Percentiles rank a stretch among this genome's conserved stretches.
Evolutionary conservation across 2,329 filamentous ascomycete species (phyloP).

Genomic region (Diplodia mutila): DNA sequence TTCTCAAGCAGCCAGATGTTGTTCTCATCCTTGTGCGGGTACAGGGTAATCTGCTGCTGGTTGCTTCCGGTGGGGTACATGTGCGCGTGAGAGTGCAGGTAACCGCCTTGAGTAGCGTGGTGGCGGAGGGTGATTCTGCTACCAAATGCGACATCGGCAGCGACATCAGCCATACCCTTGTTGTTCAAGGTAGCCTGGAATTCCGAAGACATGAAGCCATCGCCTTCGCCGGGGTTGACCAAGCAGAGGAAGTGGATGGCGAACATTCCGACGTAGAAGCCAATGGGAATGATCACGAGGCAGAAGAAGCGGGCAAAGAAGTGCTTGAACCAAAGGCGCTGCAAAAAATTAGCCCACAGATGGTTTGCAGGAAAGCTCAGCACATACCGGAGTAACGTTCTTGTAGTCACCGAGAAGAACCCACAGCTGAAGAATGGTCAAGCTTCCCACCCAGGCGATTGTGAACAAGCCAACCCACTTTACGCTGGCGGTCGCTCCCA

Average conservation of each 20-base stretch:
- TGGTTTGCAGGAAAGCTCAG: constrained; percentile 28
- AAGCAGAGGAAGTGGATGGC: constrained; percentile 94
- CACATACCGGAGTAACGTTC: constrained; percentile 74
- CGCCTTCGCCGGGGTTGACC: constrained; percentile 91
- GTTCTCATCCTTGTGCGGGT: constrained; percentile 99
- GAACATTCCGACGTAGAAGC: constrained; percentile 97
- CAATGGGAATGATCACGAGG: constrained; percentile 82
- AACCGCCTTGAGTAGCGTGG: constrained; percentile 96
- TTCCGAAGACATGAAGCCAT: constrained; percentile 99
- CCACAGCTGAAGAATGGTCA: constrained; percentile 94
- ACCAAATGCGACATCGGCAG: constrained; percentile 87
- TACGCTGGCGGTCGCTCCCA: constrained; percentile 90
- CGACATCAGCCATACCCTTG: constrained; percentile 94
- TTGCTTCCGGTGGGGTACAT: constrained; percentile 99
- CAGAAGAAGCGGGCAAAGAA: constrained; percentile 89
- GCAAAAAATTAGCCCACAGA: constrained; percentile 1
- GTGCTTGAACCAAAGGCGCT: constrained; percentile 89
- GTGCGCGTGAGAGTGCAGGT: constrained; percentile 92
- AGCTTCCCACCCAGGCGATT: constrained; percentile 92
- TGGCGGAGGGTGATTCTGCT: constrained; percentile 86
- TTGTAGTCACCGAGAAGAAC: constrained; percentile 86
- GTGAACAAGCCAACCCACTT: constrained; percentile 99
- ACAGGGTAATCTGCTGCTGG: constrained; percentile 97
- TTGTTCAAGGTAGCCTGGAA: constrained; percentile 97
- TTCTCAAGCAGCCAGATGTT: constrained; percentile 95